phyloP scores from a whole-genome alignment of 208 protist species.

The Plasmodiophora brassicae region DNA sequence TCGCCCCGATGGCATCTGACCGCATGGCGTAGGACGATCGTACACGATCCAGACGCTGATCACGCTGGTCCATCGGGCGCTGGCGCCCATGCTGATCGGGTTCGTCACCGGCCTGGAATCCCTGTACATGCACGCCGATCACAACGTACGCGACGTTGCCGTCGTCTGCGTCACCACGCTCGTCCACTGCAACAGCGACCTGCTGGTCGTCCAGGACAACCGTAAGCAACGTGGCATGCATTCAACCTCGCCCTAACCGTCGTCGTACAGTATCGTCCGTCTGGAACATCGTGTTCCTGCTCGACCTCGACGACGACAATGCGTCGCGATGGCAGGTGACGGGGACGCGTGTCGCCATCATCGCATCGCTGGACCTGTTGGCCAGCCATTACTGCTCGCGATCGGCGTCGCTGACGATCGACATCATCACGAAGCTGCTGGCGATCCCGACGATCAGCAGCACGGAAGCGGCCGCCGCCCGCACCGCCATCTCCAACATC shows the following conservation, averaged over 20 bases:
- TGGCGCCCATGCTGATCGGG: background rate
- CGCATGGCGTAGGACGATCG: background rate
- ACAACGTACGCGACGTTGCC: background rate
- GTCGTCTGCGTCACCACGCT: background rate
- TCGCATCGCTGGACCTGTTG: no score
- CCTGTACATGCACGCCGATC: background rate
- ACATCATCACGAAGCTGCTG: no score
- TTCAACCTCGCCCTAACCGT: background rate
- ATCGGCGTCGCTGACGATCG: no score
- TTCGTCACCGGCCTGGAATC: background rate
- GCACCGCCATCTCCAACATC: no score
- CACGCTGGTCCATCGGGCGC: background rate
- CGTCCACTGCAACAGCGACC: background rate
- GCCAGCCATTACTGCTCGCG: no score
- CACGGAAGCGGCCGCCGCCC: no score
- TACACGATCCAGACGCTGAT: slow-evolving; percentile 9
- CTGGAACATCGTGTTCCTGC: background rate
- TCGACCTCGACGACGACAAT: background rate
- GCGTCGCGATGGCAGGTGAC: background rate
- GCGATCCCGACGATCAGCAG: no score
- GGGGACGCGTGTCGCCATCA: background rate
- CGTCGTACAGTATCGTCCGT: background rate
- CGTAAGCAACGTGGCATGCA: no score
- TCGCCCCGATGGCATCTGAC: background rate
- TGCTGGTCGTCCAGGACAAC: background rate